Base-by-base conservation (phyloP, 345 rosid species). In the Alliaria petiolata region DNA sequence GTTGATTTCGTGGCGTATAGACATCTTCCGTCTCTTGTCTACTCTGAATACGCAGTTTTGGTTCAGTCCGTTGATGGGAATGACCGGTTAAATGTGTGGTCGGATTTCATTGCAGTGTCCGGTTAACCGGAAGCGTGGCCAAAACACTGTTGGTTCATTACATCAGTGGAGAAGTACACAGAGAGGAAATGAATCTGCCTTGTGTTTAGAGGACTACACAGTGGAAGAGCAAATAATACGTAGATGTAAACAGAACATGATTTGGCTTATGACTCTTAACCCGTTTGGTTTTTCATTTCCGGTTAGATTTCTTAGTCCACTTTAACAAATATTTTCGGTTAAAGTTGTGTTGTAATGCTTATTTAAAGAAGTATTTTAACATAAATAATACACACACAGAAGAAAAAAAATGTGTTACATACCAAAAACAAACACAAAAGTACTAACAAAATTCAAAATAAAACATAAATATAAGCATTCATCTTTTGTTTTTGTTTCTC, bases 81-180 rank as follows among this genome's bases (percentile, higher is more conserved):
- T 49, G 58, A 47, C 15, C 42, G 59, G 12, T 70, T 70, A 49
- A 70, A 9, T 0, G 58, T 59, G 14, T 69, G 74, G 58, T 69
- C 66, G 0, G 58, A 58, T 58, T 46, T 3, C 66, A 69, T 11
- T 79, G 88, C 44, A 52, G 78, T 0, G 69, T 89, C 64, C 74
- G 88, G 28, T 76, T 88, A 59, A 83, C 83, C 34, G 93, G 91
- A 60, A 85, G 87, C 38, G 89, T 87, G 9, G 90, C 87, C 0
- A 88, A 92, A 58, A 78, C 83, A 1, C 68, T 88, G 46, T 71
- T 92, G 73, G 70, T 72, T 70, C 83, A 88, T 44, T 16, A 47
- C 26, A 22, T 88, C 52, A 75, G 62, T 34, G 77, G 76, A 69
- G 0, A 76, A 70, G 38, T 62, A 0, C 17, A 64, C 8, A 47